Evolutionary conservation across 345 rosid species (phyloP), one percentile per base, ranked within the genome.

Genomic region (Gossypium australe): DNA sequence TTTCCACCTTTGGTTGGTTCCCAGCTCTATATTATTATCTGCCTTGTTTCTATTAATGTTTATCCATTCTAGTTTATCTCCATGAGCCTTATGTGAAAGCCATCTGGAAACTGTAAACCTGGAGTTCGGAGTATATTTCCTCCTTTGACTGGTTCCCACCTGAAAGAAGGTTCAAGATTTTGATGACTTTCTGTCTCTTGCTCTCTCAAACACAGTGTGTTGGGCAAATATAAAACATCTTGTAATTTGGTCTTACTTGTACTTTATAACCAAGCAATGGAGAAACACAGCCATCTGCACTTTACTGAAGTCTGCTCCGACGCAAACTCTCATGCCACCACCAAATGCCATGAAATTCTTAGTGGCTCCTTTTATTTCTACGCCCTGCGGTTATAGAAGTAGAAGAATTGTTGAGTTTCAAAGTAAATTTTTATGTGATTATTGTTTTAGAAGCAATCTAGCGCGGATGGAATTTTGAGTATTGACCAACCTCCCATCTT

Each of bases 241-340:
- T 17, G 48, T 41, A n/a, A 24, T 41, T 64, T 41, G 72, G 13
- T 48, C 27, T 77, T 84, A 92, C 97, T 94, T 89, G 94, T 86
- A 89, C 78, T 87, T 88, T 70, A 95, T 90, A 57, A 92, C 93
- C 53, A 92, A 74, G 87, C 89, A 85, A 74, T 92, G 98, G 64
- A 94, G 85, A 78, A 91, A 92, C 16, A 87, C 86, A 1, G 96
- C 98, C 89, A 87, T 87, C 84, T 94, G 98, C 74, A 90, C 79
- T 78, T 89, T 92, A 16, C 97, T 85, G 79, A 94, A 94, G 74
- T 92, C 98, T 44, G 94, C 83, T 71, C 97, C 98, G 13, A 94
- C 97, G 68, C 97, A 94, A 73, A 94, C 88, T 82, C 98, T 88
- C 98, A 92, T 87, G 69, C 98, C 98, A 20, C 98, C 98, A 17